Conservation (phyloP, 108 stramenopile species). For the Fistulifera solaris region DNA sequence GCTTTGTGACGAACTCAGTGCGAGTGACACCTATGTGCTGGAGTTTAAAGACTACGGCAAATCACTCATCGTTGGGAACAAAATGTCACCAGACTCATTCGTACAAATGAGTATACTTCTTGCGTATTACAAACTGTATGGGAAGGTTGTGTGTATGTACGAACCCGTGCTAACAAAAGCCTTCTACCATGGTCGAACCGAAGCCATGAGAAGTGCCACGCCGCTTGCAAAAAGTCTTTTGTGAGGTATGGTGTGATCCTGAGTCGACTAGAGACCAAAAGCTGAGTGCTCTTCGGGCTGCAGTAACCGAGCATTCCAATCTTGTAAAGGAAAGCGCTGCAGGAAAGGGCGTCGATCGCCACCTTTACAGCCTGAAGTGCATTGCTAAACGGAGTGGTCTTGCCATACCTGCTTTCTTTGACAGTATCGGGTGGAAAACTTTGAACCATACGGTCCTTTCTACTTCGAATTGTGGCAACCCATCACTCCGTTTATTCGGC, state of each 20-base stretch:
- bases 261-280: constrained; percentile 38
- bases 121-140: constrained; percentile 77
- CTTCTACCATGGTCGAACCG: constrained; percentile 82
- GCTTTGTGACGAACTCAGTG: constrained; percentile 67
- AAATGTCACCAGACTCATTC: constrained; percentile 74
- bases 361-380: constrained; percentile 73
- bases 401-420: constrained; percentile 60
- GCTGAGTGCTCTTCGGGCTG: constrained; percentile 40
- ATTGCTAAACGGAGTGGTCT: constrained; percentile 62
- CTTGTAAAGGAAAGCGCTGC: constrained; percentile 51
- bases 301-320: constrained; percentile 50
- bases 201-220: constrained; percentile 76
- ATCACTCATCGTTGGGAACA: constrained; percentile 58
- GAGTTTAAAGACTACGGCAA: constrained; percentile 77
- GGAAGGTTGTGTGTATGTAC: constrained; percentile 64
- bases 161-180: constrained; percentile 78
- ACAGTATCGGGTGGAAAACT: constrained; percentile 46
- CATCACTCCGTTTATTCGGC: constrained; percentile 70
- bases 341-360: constrained; percentile 73
- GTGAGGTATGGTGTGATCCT: constrained; percentile 34
- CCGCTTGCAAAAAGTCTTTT: constrained; percentile 48
- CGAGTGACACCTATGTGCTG: constrained; percentile 57
- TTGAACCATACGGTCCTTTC: constrained; percentile 79
- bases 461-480: constrained; percentile 85
- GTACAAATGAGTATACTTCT: constrained; percentile 75